A percentile compares a stretch with the other conserved stretches of the same genome.
phyloP scores from a whole-genome alignment of 352 stramenopile species.

The Lagenidium sp. region DNA sequence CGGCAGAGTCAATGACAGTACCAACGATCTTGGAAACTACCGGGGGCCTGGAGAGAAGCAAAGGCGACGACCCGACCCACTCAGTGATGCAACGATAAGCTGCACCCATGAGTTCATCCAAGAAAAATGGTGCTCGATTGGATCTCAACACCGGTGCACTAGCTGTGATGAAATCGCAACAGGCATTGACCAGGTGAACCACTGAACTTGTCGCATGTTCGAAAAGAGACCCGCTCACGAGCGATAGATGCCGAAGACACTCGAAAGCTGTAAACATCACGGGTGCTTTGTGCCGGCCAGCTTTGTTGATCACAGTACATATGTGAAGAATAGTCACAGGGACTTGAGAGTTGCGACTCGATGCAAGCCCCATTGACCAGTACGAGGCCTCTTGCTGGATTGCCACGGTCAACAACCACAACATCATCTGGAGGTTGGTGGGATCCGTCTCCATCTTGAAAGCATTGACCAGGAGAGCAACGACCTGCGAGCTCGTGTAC shows the following conservation, averaged over 20 bases:
- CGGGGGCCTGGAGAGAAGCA: slow-evolving; percentile 63
- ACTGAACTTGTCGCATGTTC: slow-evolving; percentile 68
- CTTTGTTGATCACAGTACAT: slow-evolving; percentile 79
- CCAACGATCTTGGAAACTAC: slow-evolving; percentile 77
- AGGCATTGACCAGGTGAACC: slow-evolving; percentile 73
- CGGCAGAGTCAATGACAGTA: slow-evolving; percentile 70
- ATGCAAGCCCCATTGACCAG: slow-evolving; percentile 71
- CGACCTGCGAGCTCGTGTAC: slow-evolving; percentile 80
- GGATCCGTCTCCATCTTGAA: slow-evolving; percentile 77
- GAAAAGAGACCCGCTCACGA: slow-evolving; percentile 72
- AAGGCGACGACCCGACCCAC: slow-evolving; percentile 69
- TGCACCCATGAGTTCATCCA: slow-evolving; percentile 75
- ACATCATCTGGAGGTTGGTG: slow-evolving; percentile 86
- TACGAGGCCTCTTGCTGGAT: slow-evolving; percentile 84
- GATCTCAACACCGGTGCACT: slow-evolving; percentile 66
- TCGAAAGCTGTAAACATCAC: slow-evolving; percentile 83
- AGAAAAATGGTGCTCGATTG: slow-evolving; percentile 64
- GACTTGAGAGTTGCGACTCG: slow-evolving; percentile 78
- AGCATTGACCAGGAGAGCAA: slow-evolving; percentile 71
- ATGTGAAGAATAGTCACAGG: slow-evolving; percentile 80
- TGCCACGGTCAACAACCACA: slow-evolving; percentile 80
- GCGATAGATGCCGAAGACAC: slow-evolving; percentile 71
- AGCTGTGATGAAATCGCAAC: slow-evolving; percentile 80
- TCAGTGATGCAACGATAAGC: slow-evolving; percentile 80
- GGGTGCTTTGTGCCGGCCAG: slow-evolving; percentile 67